phyloP scores from a whole-genome alignment of 208 protist species.

The Vickermania ingenoplastis region DNA sequence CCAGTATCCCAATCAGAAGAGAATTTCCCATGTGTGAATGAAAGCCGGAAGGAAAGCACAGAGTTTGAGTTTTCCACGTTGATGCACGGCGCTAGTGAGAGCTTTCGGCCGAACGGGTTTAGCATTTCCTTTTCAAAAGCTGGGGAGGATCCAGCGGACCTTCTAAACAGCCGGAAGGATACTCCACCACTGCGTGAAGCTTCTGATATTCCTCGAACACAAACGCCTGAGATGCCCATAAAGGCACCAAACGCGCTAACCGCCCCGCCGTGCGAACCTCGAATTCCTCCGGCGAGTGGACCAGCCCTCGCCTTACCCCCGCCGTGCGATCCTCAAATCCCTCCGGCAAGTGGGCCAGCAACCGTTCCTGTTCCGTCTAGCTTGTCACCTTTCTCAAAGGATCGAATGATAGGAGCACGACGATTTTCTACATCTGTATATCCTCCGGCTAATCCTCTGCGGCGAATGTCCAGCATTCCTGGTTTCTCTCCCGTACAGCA shows the following conservation, averaged over 20 bases:
- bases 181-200: background rate
- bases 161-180: background rate
- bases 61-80: background rate
- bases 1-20: background rate
- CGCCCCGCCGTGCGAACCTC: too few relatives aligned
- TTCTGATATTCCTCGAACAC: background rate
- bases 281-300: too few relatives aligned
- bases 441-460: background rate
- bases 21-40: background rate
- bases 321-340: too few relatives aligned
- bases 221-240: background rate
- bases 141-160: background rate
- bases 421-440: background rate
- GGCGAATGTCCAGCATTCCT: background rate
- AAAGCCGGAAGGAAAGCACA: background rate
- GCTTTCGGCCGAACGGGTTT: background rate
- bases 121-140: background rate
- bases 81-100: background rate
- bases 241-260: background rate
- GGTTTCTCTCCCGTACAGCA: background rate
- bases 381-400: background rate
- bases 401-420: background rate
- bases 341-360: background rate
- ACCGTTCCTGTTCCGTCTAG: background rate
- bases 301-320: too few relatives aligned